Percentiles rank a stretch among this genome's conserved stretches.
Conservation (phyloP, 1,139 yeast species). For the Meyerozyma elateridarum region DNA sequence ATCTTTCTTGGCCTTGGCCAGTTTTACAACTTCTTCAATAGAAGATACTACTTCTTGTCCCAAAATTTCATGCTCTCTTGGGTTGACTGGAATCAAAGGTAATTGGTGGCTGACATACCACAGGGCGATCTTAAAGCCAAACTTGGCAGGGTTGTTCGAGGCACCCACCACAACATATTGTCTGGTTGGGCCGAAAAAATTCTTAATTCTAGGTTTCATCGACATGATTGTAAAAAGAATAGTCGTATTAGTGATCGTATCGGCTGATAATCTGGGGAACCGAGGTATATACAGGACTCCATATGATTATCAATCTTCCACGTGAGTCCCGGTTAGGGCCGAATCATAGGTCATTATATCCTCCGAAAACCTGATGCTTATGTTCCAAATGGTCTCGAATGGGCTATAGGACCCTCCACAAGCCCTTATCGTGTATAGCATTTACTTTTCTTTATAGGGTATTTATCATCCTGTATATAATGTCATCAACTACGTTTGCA, state of each 20-base stretch:
- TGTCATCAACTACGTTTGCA: too few species aligned
- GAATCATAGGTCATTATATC: too few species aligned
- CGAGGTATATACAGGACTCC: too few species aligned
- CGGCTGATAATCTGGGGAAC: too few species aligned
- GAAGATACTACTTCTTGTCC: conserved; percentile 37
- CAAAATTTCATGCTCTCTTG: conserved; percentile 43
- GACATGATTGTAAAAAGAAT: conserved; percentile 22
- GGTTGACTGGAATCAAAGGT: conserved; percentile 67
- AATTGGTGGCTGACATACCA: conserved; percentile 63
- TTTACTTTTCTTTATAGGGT: too few species aligned
- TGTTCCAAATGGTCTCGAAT: too few species aligned
- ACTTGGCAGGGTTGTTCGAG: conserved; percentile 57
- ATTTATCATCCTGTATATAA: neutral
- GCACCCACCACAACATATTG: conserved; percentile 74
- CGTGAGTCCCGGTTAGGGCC: too few species aligned
- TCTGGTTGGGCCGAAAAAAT: conserved; percentile 51
- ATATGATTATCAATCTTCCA: too few species aligned
- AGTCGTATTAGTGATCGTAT: neutral
- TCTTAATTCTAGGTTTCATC: conserved; percentile 33
- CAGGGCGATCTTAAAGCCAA: conserved; percentile 62
- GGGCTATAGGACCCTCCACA: too few species aligned
- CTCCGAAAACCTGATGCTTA: too few species aligned
- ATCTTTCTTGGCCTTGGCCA: conserved; percentile 19
- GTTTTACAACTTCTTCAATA: conserved; percentile 29
- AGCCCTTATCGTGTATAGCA: too few species aligned